Evolutionary conservation across 2,329 filamentous ascomycete species (phyloP), one percentile per base, ranked within the genome.

Genomic region (Xenoacremonium recifei): DNA sequence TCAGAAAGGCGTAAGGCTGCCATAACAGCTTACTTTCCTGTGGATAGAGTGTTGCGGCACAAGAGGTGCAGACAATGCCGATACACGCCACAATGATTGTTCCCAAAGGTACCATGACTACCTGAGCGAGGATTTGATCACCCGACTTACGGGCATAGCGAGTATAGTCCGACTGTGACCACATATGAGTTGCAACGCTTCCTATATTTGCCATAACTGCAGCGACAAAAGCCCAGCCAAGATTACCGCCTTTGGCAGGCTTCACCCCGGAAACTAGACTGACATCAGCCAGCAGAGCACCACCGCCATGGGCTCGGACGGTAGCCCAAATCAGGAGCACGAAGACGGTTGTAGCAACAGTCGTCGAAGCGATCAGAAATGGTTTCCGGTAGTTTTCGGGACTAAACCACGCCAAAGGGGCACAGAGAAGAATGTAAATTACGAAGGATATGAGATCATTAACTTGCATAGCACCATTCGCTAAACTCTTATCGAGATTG

Each of bases 51-150:
- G 50, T 46, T 0, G 49, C 53, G 4, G 57, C 58, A 40, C 57
- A 60, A 3, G 57, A 62, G 23, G 57, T 61, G 48, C 57, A 61
- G 15, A 61, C 40, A 29, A 61, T 59, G 19, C 59, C 59, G 35
- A 59, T 47, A 21, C 54, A 49, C 10, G 57, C 59, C 11, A 61
- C 55, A 13, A 55, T 15, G 19, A 44, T 44, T 15, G 37, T 36
- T 3, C 37, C 37, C 3, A 53, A 23, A 5, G 52, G 58, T 4
- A 58, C 55, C 46, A 59, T 57, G 37, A 60, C 17, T 3, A 55
- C 38, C 39, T 61, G 59, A 5, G 56, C 58, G 3, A 51, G 21
- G 2, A 63, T 44, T 35, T 61, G 59, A 18, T 62, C 59, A 4
- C 54, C 50, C 4, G 58, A 57, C 19, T 46, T 47, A 15, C 58